phyloP scores from a whole-genome alignment of 768 basidiomycete species.

The Suillus ampliporus region DNA sequence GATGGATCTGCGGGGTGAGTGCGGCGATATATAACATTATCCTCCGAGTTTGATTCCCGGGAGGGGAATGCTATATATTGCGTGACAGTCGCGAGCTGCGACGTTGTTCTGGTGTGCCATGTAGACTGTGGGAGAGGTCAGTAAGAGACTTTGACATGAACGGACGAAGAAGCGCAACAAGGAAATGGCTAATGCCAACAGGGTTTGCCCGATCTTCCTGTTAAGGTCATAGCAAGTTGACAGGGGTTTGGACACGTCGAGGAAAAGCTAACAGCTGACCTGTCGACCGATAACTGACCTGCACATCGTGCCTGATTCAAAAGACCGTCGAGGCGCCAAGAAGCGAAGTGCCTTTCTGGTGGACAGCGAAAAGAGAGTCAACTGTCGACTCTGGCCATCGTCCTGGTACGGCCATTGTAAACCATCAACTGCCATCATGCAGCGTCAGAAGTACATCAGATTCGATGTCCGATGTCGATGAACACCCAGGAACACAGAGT shows the following conservation, averaged over 20 bases:
- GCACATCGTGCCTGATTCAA: no score
- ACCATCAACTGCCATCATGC: no score
- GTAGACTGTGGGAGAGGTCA: background rate
- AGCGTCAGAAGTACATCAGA: no score
- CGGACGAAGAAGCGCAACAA: background rate
- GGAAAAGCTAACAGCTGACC: background rate
- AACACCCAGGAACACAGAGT: no score
- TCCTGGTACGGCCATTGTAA: no score
- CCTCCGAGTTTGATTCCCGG: background rate
- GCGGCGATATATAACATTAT: background rate
- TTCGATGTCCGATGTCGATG: no score
- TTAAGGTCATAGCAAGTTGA: background rate
- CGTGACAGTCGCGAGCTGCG: background rate
- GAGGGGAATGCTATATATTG: background rate
- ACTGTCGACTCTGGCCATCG: no score
- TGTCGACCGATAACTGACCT: no score
- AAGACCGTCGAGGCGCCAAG: no score
- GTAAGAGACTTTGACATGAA: background rate
- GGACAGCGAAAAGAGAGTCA: no score
- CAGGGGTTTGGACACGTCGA: background rate
- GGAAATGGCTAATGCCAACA: background rate
- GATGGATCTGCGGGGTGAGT: background rate
- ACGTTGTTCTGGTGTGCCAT: background rate
- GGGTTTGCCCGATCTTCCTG: background rate
- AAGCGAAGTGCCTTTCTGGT: no score